Percentiles rank a stretch among this genome's conserved stretches.
These are phyloP conservation scores for Aspergillus luchuensis DNA, from an alignment of 2,329 filamentous ascomycete species.

Conservation along the genomic window DNA sequence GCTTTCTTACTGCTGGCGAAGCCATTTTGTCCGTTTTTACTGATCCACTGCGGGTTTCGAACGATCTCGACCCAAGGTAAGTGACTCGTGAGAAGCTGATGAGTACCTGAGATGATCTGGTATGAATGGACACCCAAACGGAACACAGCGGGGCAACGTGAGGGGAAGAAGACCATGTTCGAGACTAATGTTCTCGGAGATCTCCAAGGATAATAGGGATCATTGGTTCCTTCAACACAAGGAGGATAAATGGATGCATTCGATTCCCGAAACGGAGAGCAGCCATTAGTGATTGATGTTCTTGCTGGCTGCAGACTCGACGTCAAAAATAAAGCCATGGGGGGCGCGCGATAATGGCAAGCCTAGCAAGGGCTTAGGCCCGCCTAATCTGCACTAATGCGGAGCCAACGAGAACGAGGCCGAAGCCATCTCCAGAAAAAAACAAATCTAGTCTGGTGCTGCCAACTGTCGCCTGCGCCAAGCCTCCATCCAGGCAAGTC, in stretches of 20 bases:
- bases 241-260: neutral
- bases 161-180: neutral
- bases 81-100: neutral
- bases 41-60: slow-evolving; percentile 8
- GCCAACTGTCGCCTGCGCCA: slow-evolving; percentile 11
- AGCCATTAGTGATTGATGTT: neutral
- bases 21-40: neutral
- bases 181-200: neutral
- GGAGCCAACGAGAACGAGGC: slow-evolving; percentile 10
- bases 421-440: neutral
- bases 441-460: neutral
- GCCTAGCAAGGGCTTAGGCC: neutral
- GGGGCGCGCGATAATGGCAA: neutral
- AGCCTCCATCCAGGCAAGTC: slow-evolving; percentile 7
- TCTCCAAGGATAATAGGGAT: neutral
- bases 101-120: neutral
- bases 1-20: neutral
- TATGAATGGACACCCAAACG: neutral
- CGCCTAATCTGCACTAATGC: slow-evolving; percentile 10
- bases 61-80: neutral
- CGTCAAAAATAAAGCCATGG: slow-evolving; percentile 5
- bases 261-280: neutral
- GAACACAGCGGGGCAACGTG: neutral
- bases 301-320: slow-evolving; percentile 5
- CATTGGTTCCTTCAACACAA: neutral